Percentiles rank a stretch among this genome's conserved stretches.
These are phyloP conservation scores for Candolleomyces eurysporus DNA, from an alignment of 768 basidiomycete genomes.

Conservation along the genomic window DNA sequence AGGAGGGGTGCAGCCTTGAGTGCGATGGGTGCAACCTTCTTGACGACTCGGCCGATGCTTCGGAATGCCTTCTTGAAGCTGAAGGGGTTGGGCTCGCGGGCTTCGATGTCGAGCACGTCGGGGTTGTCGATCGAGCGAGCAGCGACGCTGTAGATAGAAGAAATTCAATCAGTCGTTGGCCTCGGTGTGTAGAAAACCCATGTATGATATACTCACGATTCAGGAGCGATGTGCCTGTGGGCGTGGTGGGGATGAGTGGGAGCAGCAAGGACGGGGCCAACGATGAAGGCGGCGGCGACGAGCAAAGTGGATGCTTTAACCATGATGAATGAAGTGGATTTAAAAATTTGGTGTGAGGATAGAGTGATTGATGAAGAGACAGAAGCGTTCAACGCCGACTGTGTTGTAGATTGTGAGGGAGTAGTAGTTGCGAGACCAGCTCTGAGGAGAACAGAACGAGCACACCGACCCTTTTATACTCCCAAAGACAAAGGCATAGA, in stretches of 20 bases:
- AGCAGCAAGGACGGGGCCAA: background rate
- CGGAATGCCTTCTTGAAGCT: background rate
- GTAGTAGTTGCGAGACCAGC: background rate
- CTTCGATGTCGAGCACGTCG: background rate
- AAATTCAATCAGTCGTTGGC: background rate
- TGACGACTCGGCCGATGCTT: background rate
- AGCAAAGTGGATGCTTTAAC: background rate
- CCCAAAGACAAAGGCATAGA: too few species aligned
- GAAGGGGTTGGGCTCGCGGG: background rate
- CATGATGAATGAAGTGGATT: too few species aligned
- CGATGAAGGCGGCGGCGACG: background rate
- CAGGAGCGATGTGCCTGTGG: background rate
- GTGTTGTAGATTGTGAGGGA: background rate
- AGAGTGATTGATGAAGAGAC: background rate
- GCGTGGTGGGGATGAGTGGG: background rate
- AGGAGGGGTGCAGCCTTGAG: background rate
- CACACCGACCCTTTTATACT: background rate
- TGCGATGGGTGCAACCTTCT: background rate
- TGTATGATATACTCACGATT: too few species aligned
- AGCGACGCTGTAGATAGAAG: background rate
- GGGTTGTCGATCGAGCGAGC: background rate
- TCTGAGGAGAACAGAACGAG: background rate
- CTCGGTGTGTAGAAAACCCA: too few species aligned
- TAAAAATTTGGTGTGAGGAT: background rate
- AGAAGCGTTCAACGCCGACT: background rate